These are phyloP conservation scores for Heliocybe sulcata DNA, from an alignment of 1,284 basidiomycete species.

Conservation along the genomic window DNA sequence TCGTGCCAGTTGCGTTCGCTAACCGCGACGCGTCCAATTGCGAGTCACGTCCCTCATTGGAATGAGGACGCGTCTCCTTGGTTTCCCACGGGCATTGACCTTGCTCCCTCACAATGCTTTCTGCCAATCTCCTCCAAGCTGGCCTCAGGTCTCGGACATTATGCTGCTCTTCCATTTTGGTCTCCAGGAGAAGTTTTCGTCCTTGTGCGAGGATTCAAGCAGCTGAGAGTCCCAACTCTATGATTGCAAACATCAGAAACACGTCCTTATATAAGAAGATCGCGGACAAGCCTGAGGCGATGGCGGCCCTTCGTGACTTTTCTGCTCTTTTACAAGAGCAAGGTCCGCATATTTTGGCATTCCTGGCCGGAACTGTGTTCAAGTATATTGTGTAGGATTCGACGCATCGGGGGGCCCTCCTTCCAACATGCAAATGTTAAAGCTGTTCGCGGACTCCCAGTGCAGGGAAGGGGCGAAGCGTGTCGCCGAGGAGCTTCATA, in stretches of 20 bases:
- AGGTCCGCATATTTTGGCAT: constrained; percentile 27
- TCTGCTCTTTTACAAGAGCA: constrained; percentile 37
- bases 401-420: constrained; percentile 6
- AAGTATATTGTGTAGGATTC: not conserved
- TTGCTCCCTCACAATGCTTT: constrained; percentile 7
- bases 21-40: not conserved
- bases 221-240: constrained; percentile 27
- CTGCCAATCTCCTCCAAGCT: constrained; percentile 4
- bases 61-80: constrained; percentile 3
- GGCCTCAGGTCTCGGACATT: constrained; percentile 5
- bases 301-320: constrained; percentile 39
- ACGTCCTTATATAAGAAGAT: constrained; percentile 42
- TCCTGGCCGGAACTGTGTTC: not conserved
- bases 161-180: not conserved
- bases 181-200: constrained; percentile 5
- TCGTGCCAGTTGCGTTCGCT: constrained; percentile 1
- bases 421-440: constrained; percentile 3
- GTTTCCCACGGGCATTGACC: constrained; percentile 1
- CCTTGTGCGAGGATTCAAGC: constrained; percentile 23
- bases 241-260: constrained; percentile 32
- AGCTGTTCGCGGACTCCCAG: not conserved
- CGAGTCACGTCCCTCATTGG: not conserved
- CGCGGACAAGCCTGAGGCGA: constrained; percentile 38
- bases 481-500: not conserved
- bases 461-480: not conserved